Base-by-base conservation (phyloP, 306 rosid genomes). In the Pterocarpus macrocarpus region DNA sequence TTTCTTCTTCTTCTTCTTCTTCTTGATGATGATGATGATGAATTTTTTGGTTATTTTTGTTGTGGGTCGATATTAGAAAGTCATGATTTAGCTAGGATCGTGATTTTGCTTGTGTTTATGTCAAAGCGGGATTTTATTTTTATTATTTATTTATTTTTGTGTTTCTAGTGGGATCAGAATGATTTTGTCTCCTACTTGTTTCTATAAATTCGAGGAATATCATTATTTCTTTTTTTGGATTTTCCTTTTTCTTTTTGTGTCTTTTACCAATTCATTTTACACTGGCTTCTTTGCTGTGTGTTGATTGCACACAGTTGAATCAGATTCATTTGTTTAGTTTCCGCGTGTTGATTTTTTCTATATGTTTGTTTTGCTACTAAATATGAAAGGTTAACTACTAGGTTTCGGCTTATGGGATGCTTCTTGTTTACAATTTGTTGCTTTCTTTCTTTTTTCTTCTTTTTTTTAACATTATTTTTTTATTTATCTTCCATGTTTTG, bases 81-180 rank as follows among this genome's bases (percentile, higher is more conserved):
- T 80, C 69, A 77, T 78, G 79, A 70, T 75, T 73, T 79, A 83
- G 83, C 77, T 81, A 52, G 73, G 78, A 73, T 69, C 79, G 66
- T 86, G 83, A 71, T 73, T 92, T 82, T 81, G 89, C 85, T 56
- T 86, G 72, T 86, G 90, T 43, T 86, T 89, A 81, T 81, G 76
- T 83, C 83, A 77, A 85, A 77, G 78, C 53, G 66, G 67, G 81
- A 8, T 80, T 61, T 38, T 69, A 69, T 47, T 69, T 76, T 34
- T 85, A 68, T 32, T 39, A 22, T 47, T 28, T 22, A 14, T 13
- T 13, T 75, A 22, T 69, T 36, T 66, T 38, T 15, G 30, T 55
- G 61, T 75, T 76, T 79, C 65, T 59, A 45, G 84, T 75, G 83
- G 83, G 74, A 76, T 86, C 77, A 72, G 53, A 72, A 91, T 90